These are phyloP conservation scores for Tuber brumale DNA, from an alignment of 495 filamentous ascomycete genomes.

Conservation along the genomic window DNA sequence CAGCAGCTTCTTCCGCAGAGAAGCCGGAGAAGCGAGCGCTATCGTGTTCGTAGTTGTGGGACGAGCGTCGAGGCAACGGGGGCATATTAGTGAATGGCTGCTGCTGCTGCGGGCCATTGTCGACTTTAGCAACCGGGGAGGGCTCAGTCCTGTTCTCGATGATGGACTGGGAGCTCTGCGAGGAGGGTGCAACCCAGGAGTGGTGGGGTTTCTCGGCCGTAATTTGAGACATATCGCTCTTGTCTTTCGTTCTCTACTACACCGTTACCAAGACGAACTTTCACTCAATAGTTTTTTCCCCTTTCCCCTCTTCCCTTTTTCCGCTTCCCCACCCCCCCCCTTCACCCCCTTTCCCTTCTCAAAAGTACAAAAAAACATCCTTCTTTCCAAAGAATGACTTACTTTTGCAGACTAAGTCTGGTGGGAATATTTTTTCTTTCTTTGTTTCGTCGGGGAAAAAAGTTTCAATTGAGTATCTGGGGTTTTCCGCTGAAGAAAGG, in stretches of 20 bases:
- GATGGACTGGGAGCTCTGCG: constrained; percentile 32
- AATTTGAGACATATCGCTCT: constrained; percentile 31
- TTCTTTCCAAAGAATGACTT: not conserved
- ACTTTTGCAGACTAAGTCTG: not conserved
- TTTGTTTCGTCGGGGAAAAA: not conserved
- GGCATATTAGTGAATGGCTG: constrained; percentile 11
- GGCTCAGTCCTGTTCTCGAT: constrained; percentile 24
- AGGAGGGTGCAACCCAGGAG: constrained; percentile 30
- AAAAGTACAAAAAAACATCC: not conserved
- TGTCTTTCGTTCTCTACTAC: not conserved
- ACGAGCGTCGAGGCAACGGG: constrained; percentile 32
- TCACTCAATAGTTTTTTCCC: not conserved
- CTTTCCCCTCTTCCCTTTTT: no score
- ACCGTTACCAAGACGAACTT: not conserved
- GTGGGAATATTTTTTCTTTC: not conserved
- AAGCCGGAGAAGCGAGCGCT: constrained; percentile 22
- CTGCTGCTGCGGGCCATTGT: constrained; percentile 4
- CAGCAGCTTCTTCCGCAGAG: constrained; percentile 13
- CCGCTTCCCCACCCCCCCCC: no score
- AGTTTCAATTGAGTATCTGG: not conserved
- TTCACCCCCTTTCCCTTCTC: not conserved
- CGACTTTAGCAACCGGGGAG: constrained; percentile 8
- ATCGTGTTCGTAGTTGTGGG: constrained; percentile 34
- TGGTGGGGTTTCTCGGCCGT: constrained; percentile 22
- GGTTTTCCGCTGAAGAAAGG: not conserved